Base-by-base conservation (phyloP, 129 eudicot species). In the Saussurea involucrata region DNA sequence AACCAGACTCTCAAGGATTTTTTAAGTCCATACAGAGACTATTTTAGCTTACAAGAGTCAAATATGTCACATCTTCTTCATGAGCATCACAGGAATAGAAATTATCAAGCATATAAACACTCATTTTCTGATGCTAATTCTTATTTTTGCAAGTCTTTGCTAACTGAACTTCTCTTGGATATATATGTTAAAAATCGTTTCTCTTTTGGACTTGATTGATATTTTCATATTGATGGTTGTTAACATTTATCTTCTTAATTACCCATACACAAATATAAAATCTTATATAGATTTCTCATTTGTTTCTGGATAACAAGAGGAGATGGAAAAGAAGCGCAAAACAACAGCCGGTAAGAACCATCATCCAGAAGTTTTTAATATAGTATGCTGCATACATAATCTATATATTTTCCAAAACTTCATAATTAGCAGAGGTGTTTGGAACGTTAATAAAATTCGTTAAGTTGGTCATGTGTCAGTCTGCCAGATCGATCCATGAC, bases 281-380 rank as follows among this genome's bases (percentile, higher is more conserved):
- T 77, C 49, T 78, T 78, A 68, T 66, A 33, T 46, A 24, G 4
- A 37, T 73, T 58, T 74, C 44, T 80, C 25, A 25, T 72, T 72
- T 83, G 77, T 81, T 55, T 73, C 24, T 74, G 83, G 78, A 33
- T 80, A 76, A 82, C 91, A 92, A 96, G 97, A 92, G 85, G 97
- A 84, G 79, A 85, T 92, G 97, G 85, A 87, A 57, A 92, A 80
- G 82, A 88, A 86, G 63, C 86, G 76, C 67, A 86, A 81, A 80
- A 60, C 66, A 25, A 74, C 85, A 53, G 28, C 89, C 69, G 95
- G 97, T 91, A 81, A 20, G 80, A 63, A 78, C 69, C 70, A 68
- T 68, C 37, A 57, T 68, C 24, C 34, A 55, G 8, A 55, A 77
- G 27, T 55, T 53, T 33, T n/a, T 49, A 17, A 13, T 2, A 49